Conservation (phyloP, 805 yeast species). For the Pichia cabralensis region DNA sequence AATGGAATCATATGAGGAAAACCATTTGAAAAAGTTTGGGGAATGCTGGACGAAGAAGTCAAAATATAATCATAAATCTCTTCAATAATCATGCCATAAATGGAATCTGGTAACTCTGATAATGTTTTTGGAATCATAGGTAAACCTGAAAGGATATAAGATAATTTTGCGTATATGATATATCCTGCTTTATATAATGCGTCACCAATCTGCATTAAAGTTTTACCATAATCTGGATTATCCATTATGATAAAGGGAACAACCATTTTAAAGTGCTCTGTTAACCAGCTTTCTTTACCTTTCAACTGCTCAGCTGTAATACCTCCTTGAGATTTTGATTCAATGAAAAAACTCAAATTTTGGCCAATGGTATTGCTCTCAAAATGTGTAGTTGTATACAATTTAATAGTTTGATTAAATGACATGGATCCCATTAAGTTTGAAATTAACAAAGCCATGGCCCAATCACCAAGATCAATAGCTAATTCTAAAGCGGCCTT, state of each 20-base stretch:
- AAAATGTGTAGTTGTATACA: constrained; percentile 16
- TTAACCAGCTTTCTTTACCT: constrained; percentile 22
- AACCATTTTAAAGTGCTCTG: constrained; percentile 20
- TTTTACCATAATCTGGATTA: constrained; percentile 15
- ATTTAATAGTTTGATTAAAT: constrained; percentile 34
- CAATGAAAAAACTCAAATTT: constrained; percentile 22
- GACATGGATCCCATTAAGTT: constrained; percentile 52
- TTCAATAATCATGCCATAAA: constrained; percentile 43
- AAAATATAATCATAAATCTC: constrained; percentile 60
- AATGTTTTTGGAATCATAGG: constrained; percentile 18
- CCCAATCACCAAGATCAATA: constrained; percentile 59
- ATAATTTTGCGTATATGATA: constrained; percentile 31
- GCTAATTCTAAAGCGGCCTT: constrained; percentile 57
- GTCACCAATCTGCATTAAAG: constrained; percentile 26
- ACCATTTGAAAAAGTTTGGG: constrained; percentile 26
- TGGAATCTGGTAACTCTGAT: constrained; percentile 18
- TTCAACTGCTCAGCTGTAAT: constrained; percentile 11
- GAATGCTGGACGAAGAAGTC: constrained; percentile 24
- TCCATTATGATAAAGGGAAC: constrained; percentile 24
- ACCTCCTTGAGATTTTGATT: constrained; percentile 14
- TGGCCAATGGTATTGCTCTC: constrained; percentile 17
- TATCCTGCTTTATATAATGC: constrained; percentile 27
- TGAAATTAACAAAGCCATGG: constrained; percentile 65
- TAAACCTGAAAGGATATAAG: constrained; percentile 25
- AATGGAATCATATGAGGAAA: constrained; percentile 45